Evolutionary conservation across 1,284 basidiomycete species (phyloP).

Genomic region (Cutaneotrichosporon spelunceum): DNA sequence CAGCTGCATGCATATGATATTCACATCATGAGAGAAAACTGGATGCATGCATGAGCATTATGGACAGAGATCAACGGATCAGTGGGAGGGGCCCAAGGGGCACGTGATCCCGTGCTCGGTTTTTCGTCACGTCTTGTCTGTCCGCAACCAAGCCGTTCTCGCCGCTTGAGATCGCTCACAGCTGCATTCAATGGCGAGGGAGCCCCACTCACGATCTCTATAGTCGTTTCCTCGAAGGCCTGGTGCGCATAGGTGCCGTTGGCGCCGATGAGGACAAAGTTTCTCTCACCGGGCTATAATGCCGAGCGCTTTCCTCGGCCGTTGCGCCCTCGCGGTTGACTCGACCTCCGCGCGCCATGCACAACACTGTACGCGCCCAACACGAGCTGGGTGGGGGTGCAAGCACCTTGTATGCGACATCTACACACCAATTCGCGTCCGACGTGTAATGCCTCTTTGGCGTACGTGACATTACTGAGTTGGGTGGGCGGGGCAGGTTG

Average conservation of each 20-base stretch:
- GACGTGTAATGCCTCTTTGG: conserved; percentile 1
- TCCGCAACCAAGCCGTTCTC: not conserved
- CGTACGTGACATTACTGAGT: conserved; percentile 9
- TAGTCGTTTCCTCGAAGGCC: too few species aligned
- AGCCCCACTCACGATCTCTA: not conserved
- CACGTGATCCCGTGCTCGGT: conserved; percentile 8
- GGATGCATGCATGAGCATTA: conserved; percentile 12
- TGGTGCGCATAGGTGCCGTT: not conserved
- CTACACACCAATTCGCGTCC: conserved; percentile 9
- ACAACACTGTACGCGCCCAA: conserved; percentile 10
- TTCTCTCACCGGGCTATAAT: not conserved
- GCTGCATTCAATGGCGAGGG: not conserved
- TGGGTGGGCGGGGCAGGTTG: not conserved
- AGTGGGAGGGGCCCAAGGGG: not conserved
- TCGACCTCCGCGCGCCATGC: not conserved
- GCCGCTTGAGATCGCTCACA: not conserved
- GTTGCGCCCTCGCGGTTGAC: conserved; percentile 2
- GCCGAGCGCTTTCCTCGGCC: conserved; percentile 1
- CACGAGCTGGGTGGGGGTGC: conserved; percentile 4
- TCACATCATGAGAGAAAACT: not conserved
- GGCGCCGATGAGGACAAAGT: not conserved
- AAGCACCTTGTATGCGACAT: conserved; percentile 5
- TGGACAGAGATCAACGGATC: conserved; percentile 10
- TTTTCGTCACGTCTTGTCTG: not conserved
- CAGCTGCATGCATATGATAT: conserved; percentile 4